Conservation (phyloP, 108 stramenopile genomes). For the Nitzschia sp. region DNA sequence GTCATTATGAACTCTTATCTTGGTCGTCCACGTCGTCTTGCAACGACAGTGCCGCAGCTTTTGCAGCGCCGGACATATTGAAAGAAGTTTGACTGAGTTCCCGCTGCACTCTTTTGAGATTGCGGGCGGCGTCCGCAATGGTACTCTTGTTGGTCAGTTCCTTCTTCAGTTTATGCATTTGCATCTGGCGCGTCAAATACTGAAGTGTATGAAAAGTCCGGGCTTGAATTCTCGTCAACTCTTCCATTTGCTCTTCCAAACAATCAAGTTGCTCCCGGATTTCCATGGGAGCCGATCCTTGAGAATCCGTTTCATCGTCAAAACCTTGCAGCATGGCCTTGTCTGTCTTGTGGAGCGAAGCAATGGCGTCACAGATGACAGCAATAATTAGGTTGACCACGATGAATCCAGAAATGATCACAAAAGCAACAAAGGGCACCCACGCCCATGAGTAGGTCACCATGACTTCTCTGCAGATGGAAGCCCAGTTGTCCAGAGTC, state of each 20-base stretch:
- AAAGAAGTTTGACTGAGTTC: neutral
- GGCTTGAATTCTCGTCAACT: slow-evolving; percentile 45
- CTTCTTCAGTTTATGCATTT: slow-evolving; percentile 31
- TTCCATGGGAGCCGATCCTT: slow-evolving; percentile 19
- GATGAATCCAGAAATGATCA: slow-evolving; percentile 74
- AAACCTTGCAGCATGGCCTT: slow-evolving; percentile 58
- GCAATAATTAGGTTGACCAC: slow-evolving; percentile 82
- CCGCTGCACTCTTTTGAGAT: slow-evolving; percentile 8
- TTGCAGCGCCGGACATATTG: neutral
- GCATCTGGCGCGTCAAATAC: slow-evolving; percentile 36
- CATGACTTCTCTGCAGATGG: slow-evolving; percentile 43
- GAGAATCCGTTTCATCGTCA: slow-evolving; percentile 21
- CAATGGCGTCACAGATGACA: slow-evolving; percentile 79
- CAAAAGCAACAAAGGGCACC: slow-evolving; percentile 60
- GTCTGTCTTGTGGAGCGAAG: slow-evolving; percentile 46
- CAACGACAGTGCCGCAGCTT: neutral
- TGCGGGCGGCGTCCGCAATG: neutral
- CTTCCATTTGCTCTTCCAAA: slow-evolving; percentile 45
- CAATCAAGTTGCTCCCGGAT: slow-evolving; percentile 36
- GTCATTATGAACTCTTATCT: too few relatives aligned
- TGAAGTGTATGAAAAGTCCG: slow-evolving; percentile 38
- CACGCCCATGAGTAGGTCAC: slow-evolving; percentile 58
- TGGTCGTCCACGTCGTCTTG: neutral
- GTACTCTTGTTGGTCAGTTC: slow-evolving; percentile 10
- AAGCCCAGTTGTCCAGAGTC: slow-evolving; percentile 64